These are phyloP conservation scores for Mesembryanthemum crystallinum DNA, from an alignment of 148 eudicot genomes.

Conservation along the genomic window DNA sequence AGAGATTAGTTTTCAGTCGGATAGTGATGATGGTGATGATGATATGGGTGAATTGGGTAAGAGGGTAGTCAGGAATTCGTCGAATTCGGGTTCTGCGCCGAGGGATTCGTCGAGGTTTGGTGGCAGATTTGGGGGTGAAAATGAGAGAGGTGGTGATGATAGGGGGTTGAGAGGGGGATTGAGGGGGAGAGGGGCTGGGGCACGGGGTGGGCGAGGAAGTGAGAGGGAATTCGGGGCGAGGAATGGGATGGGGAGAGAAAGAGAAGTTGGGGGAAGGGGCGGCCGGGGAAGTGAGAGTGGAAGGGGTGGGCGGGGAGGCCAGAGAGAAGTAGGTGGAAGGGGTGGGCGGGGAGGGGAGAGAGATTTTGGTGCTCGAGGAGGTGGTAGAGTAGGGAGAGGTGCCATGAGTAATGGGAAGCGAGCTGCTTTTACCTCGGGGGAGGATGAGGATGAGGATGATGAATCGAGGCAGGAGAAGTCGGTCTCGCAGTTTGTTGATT, in stretches of 20 bases:
- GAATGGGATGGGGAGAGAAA: background rate
- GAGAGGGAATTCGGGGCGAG: background rate
- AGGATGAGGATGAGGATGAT: conserved; percentile 15
- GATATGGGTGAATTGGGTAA: conserved; percentile 10
- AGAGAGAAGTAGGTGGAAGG: conserved; percentile 34
- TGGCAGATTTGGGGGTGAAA: background rate
- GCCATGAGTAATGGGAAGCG: conserved; percentile 13
- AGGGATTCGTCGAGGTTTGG: background rate
- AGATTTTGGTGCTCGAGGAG: background rate
- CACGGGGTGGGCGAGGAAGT: conserved; percentile 17
- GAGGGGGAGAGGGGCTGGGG: conserved; percentile 6
- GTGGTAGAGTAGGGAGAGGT: conserved; percentile 10
- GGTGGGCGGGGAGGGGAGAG: background rate
- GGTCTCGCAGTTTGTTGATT: conserved; percentile 43
- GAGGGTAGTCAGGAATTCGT: conserved; percentile 5
- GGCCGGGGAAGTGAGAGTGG: conserved; percentile 12
- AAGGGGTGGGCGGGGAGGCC: conserved; percentile 14
- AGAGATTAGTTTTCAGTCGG: conserved; percentile 29
- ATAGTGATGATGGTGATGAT: conserved; percentile 27
- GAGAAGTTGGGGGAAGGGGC: background rate
- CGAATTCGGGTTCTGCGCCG: background rate
- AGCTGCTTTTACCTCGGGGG: conserved; percentile 27
- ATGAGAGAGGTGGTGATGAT: too few relatives aligned
- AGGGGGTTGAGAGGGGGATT: background rate
- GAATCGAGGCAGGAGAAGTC: conserved; percentile 29